Conservation (phyloP, 768 basidiomycete species). For the Postia placenta region DNA sequence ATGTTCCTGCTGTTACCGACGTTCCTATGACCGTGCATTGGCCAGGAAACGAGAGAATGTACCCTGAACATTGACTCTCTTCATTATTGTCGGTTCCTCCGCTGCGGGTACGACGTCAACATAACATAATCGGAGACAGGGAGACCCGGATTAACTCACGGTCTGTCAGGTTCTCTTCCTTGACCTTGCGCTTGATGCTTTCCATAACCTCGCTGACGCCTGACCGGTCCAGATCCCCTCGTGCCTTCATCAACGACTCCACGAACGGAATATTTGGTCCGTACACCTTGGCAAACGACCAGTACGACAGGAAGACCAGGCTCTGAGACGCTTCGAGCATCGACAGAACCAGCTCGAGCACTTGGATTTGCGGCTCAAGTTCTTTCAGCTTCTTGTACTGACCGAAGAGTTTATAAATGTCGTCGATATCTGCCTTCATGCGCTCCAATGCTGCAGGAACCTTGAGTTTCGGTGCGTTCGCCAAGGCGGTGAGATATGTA, state of each 20-base stretch:
- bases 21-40: neutral
- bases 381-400: constrained; percentile 73
- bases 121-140: constrained; percentile 7
- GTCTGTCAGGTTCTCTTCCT: constrained; percentile 78
- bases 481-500: constrained; percentile 82
- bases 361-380: constrained; percentile 77
- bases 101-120: constrained; percentile 36
- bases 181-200: constrained; percentile 85
- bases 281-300: constrained; percentile 88
- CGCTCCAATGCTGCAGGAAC: constrained; percentile 83
- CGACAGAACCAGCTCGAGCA: constrained; percentile 76
- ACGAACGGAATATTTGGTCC: constrained; percentile 92
- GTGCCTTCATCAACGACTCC: constrained; percentile 82
- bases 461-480: constrained; percentile 75
- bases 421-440: constrained; percentile 75
- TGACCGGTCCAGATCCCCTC: constrained; percentile 88
- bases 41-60: constrained; percentile 69
- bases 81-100: constrained; percentile 83
- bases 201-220: constrained; percentile 90
- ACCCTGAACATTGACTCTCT: constrained; percentile 75
- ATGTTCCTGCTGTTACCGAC: neutral
- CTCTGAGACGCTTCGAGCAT: constrained; percentile 84
- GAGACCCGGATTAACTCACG: constrained; percentile 44
- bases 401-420: constrained; percentile 76
- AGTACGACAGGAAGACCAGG: constrained; percentile 89